A percentile compares a stretch with the other conserved stretches of the same genome.
Evolutionary conservation across 768 basidiomycete species (phyloP).

Genomic region (Pleurotus eryngii): DNA sequence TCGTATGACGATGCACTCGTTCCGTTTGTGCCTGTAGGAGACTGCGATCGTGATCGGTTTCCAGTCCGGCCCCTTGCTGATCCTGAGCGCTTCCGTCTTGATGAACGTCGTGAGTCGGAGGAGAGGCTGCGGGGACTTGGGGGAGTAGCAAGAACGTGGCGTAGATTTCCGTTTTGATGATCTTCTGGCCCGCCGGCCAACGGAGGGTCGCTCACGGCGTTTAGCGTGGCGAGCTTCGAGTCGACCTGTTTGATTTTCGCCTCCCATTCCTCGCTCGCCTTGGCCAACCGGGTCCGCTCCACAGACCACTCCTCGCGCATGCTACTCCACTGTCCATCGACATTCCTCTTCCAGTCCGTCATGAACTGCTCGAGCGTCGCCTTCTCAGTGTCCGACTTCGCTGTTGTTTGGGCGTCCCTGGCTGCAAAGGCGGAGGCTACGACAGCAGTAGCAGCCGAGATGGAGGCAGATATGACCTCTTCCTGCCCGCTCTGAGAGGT

Average conservation of each 20-base stretch:
- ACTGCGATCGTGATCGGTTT: conserved; percentile 21
- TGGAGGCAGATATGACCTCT: neutral
- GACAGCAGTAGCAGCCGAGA: conserved; percentile 11
- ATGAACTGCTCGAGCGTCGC: conserved; percentile 54
- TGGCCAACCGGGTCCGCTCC: conserved; percentile 72
- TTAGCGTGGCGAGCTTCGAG: conserved; percentile 11
- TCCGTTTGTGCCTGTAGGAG: conserved; percentile 16
- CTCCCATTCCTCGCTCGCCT: conserved; percentile 84
- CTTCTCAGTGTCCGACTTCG: conserved; percentile 26
- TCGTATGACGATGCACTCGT: conserved; percentile 5
- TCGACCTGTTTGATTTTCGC: conserved; percentile 42
- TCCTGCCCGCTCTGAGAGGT: conserved; percentile 28
- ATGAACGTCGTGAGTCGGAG: conserved; percentile 46
- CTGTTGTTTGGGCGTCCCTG: conserved; percentile 8
- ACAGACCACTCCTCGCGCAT: conserved; percentile 81
- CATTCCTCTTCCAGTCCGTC: conserved; percentile 69
- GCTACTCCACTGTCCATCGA: conserved; percentile 76
- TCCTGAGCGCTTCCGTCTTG: conserved; percentile 37
- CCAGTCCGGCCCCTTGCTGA: conserved; percentile 24
- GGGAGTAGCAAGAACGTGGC: conserved; percentile 63
- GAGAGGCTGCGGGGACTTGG: conserved; percentile 73
- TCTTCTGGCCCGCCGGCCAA: neutral
- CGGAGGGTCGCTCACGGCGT: conserved; percentile 26
- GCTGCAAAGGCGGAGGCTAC: conserved; percentile 2
- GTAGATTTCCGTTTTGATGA: conserved; percentile 35